A percentile compares a stretch with the other conserved stretches of the same genome.
These are phyloP conservation scores for Tolypocladium nubicola DNA, from an alignment of 2,329 filamentous ascomycete species.

Conservation along the genomic window DNA sequence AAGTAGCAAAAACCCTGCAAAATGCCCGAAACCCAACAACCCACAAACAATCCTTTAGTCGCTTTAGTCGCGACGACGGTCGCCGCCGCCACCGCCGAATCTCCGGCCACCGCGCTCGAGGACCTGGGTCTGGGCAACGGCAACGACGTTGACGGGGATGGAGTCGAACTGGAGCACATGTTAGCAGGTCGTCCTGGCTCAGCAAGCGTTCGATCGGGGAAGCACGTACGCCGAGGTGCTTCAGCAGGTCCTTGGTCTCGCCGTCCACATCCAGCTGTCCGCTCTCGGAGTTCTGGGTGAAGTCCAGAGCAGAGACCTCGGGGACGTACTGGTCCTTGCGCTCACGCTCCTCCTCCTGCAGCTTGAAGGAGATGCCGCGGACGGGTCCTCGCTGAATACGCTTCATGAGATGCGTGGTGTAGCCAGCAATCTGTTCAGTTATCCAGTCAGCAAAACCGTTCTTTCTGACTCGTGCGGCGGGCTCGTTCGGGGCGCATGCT, in stretches of 20 bases:
- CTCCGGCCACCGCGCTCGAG: conserved; percentile 69
- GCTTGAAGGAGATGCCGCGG: conserved; percentile 99
- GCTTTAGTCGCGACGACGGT: conserved; percentile 37
- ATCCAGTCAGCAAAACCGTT: conserved; percentile 4
- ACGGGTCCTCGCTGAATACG: conserved; percentile 98
- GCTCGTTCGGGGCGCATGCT: conserved; percentile 11
- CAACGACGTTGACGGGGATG: conserved; percentile 91
- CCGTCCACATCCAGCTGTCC: conserved; percentile 90
- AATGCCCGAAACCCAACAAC: conserved; percentile 32
- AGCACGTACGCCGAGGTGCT: conserved; percentile 89
- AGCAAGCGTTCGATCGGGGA: not conserved
- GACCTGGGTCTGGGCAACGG: conserved; percentile 79
- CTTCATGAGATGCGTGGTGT: conserved; percentile 99
- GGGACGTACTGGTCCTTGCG: conserved; percentile 99
- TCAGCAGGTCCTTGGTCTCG: conserved; percentile 98
- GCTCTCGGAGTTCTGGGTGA: conserved; percentile 76
- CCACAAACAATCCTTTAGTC: conserved; percentile 12
- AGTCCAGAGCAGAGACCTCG: conserved; percentile 97
- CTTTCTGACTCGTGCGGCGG: not conserved
- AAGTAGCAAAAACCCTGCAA: conserved; percentile 32
- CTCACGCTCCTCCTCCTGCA: conserved; percentile 99
- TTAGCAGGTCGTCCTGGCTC: conserved; percentile 14
- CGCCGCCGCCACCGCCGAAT: conserved; percentile 61
- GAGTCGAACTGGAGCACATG: conserved; percentile 67
- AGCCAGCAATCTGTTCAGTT: conserved; percentile 71